Percentiles rank a stretch among this genome's conserved stretches.
phyloP scores from a whole-genome alignment of 148 eudicot genomes.

The Tetragonia tetragonoides region DNA sequence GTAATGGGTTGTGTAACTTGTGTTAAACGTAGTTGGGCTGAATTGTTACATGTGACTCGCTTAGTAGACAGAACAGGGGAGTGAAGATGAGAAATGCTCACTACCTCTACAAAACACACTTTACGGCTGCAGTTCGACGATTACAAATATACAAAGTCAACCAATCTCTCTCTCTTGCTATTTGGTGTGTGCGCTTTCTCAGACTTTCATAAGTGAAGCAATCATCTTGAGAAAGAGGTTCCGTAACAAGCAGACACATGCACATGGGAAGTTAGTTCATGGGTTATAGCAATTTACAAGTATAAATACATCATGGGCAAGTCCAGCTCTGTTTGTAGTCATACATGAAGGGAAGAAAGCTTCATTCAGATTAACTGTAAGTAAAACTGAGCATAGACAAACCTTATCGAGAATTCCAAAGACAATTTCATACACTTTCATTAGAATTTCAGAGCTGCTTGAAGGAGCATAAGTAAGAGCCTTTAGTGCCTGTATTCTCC shows the following conservation, averaged over 20 bases:
- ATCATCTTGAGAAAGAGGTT: neutral
- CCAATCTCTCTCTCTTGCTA: too few relatives aligned
- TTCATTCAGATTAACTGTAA: neutral
- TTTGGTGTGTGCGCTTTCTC: neutral
- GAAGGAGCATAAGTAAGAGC: conserved; percentile 95
- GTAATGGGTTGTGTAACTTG: too few relatives aligned
- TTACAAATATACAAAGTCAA: too few relatives aligned
- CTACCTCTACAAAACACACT: neutral
- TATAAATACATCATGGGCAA: neutral
- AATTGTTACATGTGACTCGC: too few relatives aligned
- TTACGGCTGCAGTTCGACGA: too few relatives aligned
- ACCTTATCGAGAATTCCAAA: conserved; percentile 95
- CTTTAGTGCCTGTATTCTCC: conserved; percentile 94
- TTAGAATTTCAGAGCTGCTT: conserved; percentile 74
- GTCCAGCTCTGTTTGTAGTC: neutral
- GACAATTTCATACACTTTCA: conserved; percentile 80
- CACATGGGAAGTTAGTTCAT: neutral
- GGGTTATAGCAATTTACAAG: neutral
- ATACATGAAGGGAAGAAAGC: conserved; percentile 7
- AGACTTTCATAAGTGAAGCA: neutral
- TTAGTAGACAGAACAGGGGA: neutral
- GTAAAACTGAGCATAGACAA: conserved; percentile 22
- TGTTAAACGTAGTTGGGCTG: too few relatives aligned
- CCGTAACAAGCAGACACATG: neutral
- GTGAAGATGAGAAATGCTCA: neutral